Base-by-base conservation (phyloP, 257 asterid genomes). In the Solanum phureja region DNA sequence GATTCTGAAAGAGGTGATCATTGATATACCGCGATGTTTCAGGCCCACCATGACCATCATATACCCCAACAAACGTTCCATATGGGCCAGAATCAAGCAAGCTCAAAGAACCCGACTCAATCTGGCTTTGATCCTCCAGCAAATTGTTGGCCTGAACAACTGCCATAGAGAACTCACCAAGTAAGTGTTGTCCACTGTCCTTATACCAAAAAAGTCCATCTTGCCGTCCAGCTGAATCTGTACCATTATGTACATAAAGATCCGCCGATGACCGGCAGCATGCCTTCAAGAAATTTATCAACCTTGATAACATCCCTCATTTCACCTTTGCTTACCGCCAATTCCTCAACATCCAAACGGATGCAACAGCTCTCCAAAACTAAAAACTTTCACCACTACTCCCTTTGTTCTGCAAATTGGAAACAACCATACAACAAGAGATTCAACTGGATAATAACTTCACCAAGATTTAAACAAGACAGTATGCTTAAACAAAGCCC, bases 291-390 rank as follows among this genome's bases (percentile, higher is more conserved):
- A 92, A 89, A 88, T 89, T 89, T 92, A 92, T 91, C 88, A 92
- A 90, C 88, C 87, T 91, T 88, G 93, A 91, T 92, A 92, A 89
- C 94, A 92, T 92, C 94, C 94, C 94, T 91, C 94, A 92, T 92
- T 88, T 92, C 94, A 92, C 89, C 93, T 89, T 87, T 76, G 91
- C 79, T 89, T 88, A 91, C 90, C 86, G 37, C 88, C 49, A 82
- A 88, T 88, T 90, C 88, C 87, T 89, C 90, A 90, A 89, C 94
- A 92, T 92, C 94, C 94, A 74, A 91, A 89, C 81, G 94, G 94
- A 92, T 92, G 94, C 89, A 85, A 85, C 44, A 81, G 5, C 83
- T 64, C 33, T 76, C 64, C 56, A 49, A 60, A 60, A 87, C 66
- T 34, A 74, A 85, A 29, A 77, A 19, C 52, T 42, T n/a, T 60